These are phyloP conservation scores for Sporormia fimetaria DNA, from an alignment of 495 filamentous ascomycete species.

Conservation along the genomic window DNA sequence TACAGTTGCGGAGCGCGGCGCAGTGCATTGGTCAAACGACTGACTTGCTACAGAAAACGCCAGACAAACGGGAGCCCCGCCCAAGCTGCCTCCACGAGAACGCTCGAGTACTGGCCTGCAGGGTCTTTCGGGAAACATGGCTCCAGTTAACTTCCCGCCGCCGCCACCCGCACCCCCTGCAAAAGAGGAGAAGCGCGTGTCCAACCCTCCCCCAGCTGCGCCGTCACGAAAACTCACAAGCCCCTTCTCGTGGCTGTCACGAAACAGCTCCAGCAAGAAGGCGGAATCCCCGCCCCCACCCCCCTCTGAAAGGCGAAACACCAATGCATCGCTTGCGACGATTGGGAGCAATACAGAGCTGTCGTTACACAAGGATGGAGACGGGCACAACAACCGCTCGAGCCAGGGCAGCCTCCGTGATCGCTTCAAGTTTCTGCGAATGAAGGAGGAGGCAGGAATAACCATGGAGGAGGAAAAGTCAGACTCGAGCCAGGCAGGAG, in stretches of 20 bases:
- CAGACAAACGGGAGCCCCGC: constrained; percentile 12
- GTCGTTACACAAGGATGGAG: constrained; percentile 58
- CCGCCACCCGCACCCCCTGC: constrained; percentile 17
- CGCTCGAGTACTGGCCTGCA: constrained; percentile 10
- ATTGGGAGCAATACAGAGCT: constrained; percentile 62
- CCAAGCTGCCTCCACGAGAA: constrained; percentile 23
- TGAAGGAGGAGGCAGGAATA: constrained; percentile 66
- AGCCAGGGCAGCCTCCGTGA: constrained; percentile 67
- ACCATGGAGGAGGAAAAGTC: constrained; percentile 39
- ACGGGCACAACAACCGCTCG: constrained; percentile 44
- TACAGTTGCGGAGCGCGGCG: too few species aligned
- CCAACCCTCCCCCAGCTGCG: constrained; percentile 29
- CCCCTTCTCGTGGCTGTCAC: constrained; percentile 78
- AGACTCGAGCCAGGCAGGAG: constrained; percentile 28
- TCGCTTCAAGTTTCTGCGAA: constrained; percentile 70
- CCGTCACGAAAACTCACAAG: constrained; percentile 57
- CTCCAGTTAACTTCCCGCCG: constrained; percentile 23
- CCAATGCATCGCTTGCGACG: constrained; percentile 62
- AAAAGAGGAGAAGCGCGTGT: constrained; percentile 9
- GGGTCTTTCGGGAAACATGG: constrained; percentile 21
- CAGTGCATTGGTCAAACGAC: constrained; percentile 1
- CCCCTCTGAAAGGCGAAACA: constrained; percentile 50
- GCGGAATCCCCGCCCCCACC: constrained; percentile 42
- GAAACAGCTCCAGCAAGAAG: constrained; percentile 55
- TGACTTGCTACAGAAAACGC: constrained; percentile 11